Conservation (phyloP, 2,329 filamentous ascomycete species). For the Fusarium illudens region DNA sequence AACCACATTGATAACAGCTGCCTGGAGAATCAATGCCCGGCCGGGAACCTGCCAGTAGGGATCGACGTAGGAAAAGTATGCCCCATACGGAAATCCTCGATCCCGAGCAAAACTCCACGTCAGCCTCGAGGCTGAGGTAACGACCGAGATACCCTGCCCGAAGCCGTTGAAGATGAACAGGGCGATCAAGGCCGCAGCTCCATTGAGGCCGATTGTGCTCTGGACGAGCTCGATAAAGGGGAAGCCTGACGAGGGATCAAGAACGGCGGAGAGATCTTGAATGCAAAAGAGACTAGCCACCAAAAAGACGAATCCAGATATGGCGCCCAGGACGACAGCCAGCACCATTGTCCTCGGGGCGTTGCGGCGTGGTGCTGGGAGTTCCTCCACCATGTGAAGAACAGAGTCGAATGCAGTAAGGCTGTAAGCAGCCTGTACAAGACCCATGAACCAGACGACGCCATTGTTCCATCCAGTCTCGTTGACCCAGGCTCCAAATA, state of each 20-base stretch:
- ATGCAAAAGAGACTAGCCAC: constrained; percentile 60
- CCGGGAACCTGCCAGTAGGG: constrained; percentile 60
- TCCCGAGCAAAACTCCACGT: constrained; percentile 64
- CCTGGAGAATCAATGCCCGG: constrained; percentile 61
- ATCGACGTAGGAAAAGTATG: constrained; percentile 56
- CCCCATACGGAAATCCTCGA: constrained; percentile 55
- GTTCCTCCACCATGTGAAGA: constrained; percentile 67
- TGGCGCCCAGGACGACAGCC: constrained; percentile 56
- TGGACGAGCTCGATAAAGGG: constrained; percentile 60
- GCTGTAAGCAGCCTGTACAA: constrained; percentile 65
- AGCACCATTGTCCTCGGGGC: constrained; percentile 61
- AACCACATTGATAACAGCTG: constrained; percentile 51
- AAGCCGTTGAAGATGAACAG: constrained; percentile 65
- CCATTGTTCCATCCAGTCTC: constrained; percentile 59
- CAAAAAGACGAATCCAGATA: constrained; percentile 60
- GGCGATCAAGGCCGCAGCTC: constrained; percentile 54
- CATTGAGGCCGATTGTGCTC: constrained; percentile 45
- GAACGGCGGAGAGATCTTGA: constrained; percentile 53
- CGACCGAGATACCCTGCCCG: constrained; percentile 59
- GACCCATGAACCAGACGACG: constrained; percentile 64
- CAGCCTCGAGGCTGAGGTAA: constrained; percentile 61
- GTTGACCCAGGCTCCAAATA: constrained; percentile 59
- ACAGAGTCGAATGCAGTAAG: constrained; percentile 62
- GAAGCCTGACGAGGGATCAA: constrained; percentile 51
- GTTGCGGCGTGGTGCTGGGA: constrained; percentile 59